Evolutionary conservation across 768 basidiomycete genomes (phyloP), one percentile per base, ranked within the genome.

Genomic region (Leccinum incarnatum): DNA sequence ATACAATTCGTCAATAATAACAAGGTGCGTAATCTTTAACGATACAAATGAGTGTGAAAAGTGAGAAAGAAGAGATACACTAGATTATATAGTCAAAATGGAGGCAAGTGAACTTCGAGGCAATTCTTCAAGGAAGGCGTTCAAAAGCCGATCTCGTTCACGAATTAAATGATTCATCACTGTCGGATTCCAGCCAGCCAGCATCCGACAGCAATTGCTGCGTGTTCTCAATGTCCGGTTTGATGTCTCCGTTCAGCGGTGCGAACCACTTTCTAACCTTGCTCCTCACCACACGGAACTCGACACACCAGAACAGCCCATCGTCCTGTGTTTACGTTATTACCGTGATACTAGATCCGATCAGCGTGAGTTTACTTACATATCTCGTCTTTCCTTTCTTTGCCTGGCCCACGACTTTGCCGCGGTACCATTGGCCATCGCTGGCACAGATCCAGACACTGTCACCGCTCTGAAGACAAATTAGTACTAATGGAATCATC

Each of bases 231-330:
- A 63, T 79, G 65, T 88, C 79, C 3, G 86, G 86, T 69, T 88
- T 88, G 55, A 88, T 79, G 60, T 87, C 85, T 17, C 86, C 87
- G 55, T 86, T 83, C 51, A 84, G 72, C 6, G 87, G 86, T 2
- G 86, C 79, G 65, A 84, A 83, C 67, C 82, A 84, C 67, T 83
- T 85, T 34, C 85, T 81, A 32, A 83, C 67, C 55, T 78, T 78
- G 34, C 34, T 56, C 19, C 27, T 29, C 67, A 51, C 71, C 50
- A 76, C 72, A 11, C 17, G 6, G 57, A 81, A 86, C 51, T 78
- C 69, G 32, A 82, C 84, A 15, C 79, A 79, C 69, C 82, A 88
- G 61, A 78, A 83, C 21, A 84, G 68, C 23, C 82, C 82, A 30
- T 79, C 72, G 45, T 76, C 73, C 81, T 85, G 64, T 54, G 45